Percentiles rank a stretch among this genome's conserved stretches.
Evolutionary conservation across 768 basidiomycete genomes (phyloP).

Genomic region (Udeniomyces megalosporus): DNA sequence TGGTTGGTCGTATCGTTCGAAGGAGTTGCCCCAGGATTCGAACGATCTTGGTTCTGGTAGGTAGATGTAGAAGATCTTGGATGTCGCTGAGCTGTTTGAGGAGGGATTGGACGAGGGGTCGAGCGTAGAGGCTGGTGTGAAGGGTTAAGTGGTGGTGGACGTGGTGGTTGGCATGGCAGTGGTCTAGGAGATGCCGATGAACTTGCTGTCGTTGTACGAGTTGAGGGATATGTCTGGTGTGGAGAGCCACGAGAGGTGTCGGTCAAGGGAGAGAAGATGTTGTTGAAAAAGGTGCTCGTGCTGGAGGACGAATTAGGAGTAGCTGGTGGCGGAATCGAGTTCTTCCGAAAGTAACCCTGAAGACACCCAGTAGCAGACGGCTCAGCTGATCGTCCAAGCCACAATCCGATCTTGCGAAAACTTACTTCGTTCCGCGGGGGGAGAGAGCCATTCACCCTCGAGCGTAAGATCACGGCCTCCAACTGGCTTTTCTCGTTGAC

Average conservation of each 20-base stretch:
- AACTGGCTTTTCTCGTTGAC: conserved; percentile 1
- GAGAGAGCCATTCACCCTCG: conserved; percentile 1
- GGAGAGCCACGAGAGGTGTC: too few relatives aligned
- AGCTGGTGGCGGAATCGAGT: background rate
- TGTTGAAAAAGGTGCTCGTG: background rate
- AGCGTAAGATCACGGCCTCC: background rate
- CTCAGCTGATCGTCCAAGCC: background rate
- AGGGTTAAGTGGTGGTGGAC: too few relatives aligned
- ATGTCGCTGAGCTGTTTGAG: conserved; percentile 27
- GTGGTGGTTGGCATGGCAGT: too few relatives aligned
- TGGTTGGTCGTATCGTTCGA: background rate
- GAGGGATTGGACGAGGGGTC: conserved; percentile 27
- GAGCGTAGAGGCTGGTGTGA: conserved; percentile 22
- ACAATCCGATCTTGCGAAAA: background rate
- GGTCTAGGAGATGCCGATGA: too few relatives aligned
- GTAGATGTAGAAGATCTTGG: conserved; percentile 7
- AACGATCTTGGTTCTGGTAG: background rate
- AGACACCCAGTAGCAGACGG: background rate
- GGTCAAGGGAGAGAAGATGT: background rate
- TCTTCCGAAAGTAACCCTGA: background rate
- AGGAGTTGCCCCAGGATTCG: conserved; percentile 18
- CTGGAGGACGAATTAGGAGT: background rate
- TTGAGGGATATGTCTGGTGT: too few relatives aligned
- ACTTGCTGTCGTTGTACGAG: too few relatives aligned
- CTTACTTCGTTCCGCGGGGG: background rate